These are phyloP conservation scores for Globisporangium acanthophoron DNA, from an alignment of 352 stramenopile species.

Conservation along the genomic window DNA sequence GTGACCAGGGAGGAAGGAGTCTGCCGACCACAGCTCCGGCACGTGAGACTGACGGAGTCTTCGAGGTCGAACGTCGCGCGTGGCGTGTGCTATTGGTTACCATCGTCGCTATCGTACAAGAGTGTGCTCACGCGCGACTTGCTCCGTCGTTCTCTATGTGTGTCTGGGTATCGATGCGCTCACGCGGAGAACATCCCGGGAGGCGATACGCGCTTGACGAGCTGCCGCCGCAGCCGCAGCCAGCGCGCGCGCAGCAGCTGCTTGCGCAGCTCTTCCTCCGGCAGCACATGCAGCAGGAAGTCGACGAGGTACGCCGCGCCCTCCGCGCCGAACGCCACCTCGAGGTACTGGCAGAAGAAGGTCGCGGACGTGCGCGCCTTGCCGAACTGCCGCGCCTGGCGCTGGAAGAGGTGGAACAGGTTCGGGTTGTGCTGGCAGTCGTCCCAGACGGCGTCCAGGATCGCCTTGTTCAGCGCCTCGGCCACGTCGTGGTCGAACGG, in stretches of 20 bases:
- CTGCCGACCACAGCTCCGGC: too few species aligned
- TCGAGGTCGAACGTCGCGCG: too few species aligned
- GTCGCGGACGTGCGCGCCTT: constrained; percentile 43
- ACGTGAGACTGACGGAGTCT: too few species aligned
- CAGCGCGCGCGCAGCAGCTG: constrained; percentile 59
- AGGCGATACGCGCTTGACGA: constrained; percentile 50
- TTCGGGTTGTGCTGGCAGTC: constrained; percentile 83
- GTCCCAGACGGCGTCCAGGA: constrained; percentile 80
- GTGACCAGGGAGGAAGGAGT: too few species aligned
- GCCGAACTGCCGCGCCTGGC: constrained; percentile 71
- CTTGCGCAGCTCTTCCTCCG: constrained; percentile 54
- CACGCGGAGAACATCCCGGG: not conserved
- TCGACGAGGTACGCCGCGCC: constrained; percentile 74
- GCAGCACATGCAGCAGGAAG: constrained; percentile 77
- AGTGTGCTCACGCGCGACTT: not conserved
- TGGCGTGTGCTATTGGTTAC: not conserved
- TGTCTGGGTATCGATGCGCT: not conserved
- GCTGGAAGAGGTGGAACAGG: constrained; percentile 79
- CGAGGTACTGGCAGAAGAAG: constrained; percentile 76
- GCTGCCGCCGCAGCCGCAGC: constrained; percentile 54
- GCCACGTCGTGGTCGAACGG: constrained; percentile 56
- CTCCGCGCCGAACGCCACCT: constrained; percentile 71
- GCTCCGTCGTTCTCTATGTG: not conserved
- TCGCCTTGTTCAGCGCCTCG: constrained; percentile 64
- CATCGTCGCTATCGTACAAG: not conserved